Conservation (phyloP, 2,329 filamentous ascomycete genomes). For the Colletotrichum gloeosporioides region DNA sequence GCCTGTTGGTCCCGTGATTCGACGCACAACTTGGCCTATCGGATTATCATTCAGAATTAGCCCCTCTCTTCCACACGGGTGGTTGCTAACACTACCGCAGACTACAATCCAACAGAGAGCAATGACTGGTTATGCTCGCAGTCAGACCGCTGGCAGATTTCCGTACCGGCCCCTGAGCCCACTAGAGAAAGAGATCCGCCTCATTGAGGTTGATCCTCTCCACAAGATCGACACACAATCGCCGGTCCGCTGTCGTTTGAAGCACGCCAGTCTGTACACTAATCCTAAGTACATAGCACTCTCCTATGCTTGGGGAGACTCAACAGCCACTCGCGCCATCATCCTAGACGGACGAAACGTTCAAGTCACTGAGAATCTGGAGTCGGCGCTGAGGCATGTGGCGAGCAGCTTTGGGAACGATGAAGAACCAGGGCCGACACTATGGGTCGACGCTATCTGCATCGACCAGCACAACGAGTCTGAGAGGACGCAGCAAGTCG, state of each 20-base stretch:
- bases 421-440: background rate
- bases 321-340: background rate
- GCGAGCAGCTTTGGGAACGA: background rate
- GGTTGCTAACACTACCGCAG: background rate
- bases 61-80: background rate
- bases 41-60: too few relatives aligned
- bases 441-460: constrained; percentile 4
- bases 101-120: background rate
- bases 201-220: background rate
- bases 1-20: background rate
- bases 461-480: background rate
- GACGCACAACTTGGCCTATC: background rate
- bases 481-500: background rate
- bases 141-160: too few relatives aligned
- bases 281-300: background rate
- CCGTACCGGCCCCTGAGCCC: background rate
- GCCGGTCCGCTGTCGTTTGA: background rate
- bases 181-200: background rate
- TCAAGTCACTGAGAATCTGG: background rate
- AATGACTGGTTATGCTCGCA: too few relatives aligned
- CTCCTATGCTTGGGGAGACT: background rate
- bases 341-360: background rate
- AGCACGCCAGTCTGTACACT: background rate
- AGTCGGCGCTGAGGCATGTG: background rate
- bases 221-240: background rate